Base-by-base conservation (phyloP, 2,329 filamentous ascomycete genomes). In the Paecilomyces sp. region DNA sequence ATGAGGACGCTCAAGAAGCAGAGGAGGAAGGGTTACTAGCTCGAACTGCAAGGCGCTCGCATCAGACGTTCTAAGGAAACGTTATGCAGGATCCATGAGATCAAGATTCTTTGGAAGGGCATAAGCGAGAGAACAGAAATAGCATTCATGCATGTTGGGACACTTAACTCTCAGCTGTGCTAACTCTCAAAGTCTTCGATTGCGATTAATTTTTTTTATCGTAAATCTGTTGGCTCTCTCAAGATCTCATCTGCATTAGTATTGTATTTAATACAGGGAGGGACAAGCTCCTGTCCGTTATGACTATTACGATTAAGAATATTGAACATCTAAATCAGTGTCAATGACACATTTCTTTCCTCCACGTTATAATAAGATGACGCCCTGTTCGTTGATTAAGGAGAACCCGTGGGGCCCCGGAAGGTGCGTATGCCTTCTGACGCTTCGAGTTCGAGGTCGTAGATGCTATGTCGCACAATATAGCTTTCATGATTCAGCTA, bases 11-110 rank as follows among this genome's bases (percentile, higher is more conserved):
- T 15, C 91, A 96, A 73, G 90, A 88, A 31, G 92, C 93, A 18
- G 94, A 97, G 72, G 94, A 99, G 70, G 94, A 99, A 77, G 91
- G 92, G 11, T 79, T 99, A 55, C 79, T 99, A 54, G 91, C 91
- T 0, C 91, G 86, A 67, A 96, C 92, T 0, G 87, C 91, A 5
- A 80, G 91, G 60, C 83, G 91, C 33, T 92, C 96, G 66, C 88
- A 89, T 52, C 41, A 22, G 18, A 15, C 41, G 7, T 47, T 47
- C 18, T 47, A 18, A 47, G 7, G 18, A 33, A 33, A 12, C 11
- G 15, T 2, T 9, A 8, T 18, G 2, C n/a, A 15, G 15, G 8
- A n/a, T n/a, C 2, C 41, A 18, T 9, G 41, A 47, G 41, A 15
- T 36, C 3, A n/a, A n/a, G 2, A 41, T 41, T n/a, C 15, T 47